phyloP scores from a whole-genome alignment of 2,329 filamentous ascomycete species.

The Thermoascus crustaceus region DNA sequence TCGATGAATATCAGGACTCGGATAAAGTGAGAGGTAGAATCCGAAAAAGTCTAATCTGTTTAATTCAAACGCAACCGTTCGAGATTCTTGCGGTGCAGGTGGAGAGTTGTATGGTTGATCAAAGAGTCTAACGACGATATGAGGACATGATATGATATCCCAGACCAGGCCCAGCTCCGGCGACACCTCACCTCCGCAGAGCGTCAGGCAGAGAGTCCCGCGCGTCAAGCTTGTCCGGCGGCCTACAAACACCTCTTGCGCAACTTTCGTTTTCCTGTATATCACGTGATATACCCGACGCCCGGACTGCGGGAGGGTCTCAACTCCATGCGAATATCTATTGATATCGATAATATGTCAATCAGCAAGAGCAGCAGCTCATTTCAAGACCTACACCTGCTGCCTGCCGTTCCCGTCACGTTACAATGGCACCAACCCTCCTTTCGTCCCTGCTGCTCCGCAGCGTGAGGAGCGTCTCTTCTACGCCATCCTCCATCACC shows the following conservation, averaged over 20 bases:
- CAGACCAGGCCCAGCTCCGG: not conserved
- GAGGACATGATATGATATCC: not conserved
- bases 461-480: slow-evolving; percentile 20
- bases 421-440: slow-evolving; percentile 21
- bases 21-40: slow-evolving; percentile 1
- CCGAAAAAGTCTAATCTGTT: slow-evolving; percentile 2
- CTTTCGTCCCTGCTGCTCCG: slow-evolving; percentile 27
- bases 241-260: slow-evolving; percentile 17
- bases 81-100: too few species aligned
- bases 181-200: slow-evolving; percentile 6
- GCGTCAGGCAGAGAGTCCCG: slow-evolving; percentile 11
- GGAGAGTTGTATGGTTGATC: too few species aligned
- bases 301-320: too few species aligned
- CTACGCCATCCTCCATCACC: slow-evolving; percentile 9
- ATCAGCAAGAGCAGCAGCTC: too few species aligned
- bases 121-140: too few species aligned
- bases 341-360: too few species aligned
- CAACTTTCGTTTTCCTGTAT: slow-evolving; percentile 19
- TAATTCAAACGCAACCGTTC: not conserved
- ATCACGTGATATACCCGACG: slow-evolving; percentile 11
- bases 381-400: too few species aligned
- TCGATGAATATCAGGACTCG: slow-evolving; percentile 1
- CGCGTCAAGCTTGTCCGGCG: slow-evolving; percentile 32
- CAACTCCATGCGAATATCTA: too few species aligned
- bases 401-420: too few species aligned